A percentile compares a stretch with the other conserved stretches of the same genome.
These are phyloP conservation scores for Leccinum boreale DNA, from an alignment of 768 basidiomycete species.

Conservation along the genomic window DNA sequence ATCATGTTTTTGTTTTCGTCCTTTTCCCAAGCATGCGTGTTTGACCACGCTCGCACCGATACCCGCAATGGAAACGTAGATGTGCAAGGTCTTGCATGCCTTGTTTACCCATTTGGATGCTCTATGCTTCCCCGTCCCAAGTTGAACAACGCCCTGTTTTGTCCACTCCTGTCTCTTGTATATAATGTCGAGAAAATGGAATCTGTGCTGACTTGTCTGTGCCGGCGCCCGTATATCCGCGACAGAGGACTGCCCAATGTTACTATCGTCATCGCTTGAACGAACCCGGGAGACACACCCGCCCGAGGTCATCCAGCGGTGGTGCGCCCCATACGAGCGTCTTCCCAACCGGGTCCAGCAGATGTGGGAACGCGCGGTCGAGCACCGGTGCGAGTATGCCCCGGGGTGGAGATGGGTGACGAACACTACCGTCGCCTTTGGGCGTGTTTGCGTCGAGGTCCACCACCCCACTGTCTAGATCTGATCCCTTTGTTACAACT, in stretches of 20 bases:
- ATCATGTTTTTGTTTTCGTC: neutral
- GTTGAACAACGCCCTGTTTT: too few relatives aligned
- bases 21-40: neutral
- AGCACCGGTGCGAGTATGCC: conserved; percentile 47
- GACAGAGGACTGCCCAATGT: neutral
- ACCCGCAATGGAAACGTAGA: conserved; percentile 6
- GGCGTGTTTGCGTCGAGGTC: neutral
- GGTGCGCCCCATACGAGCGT: conserved; percentile 75
- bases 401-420: conserved; percentile 22
- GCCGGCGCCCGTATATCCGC: neutral
- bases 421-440: neutral
- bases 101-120: neutral
- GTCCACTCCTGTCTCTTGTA: neutral
- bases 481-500: neutral
- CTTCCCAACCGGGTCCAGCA: conserved; percentile 59
- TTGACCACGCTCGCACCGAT: neutral
- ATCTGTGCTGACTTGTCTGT: neutral
- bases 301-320: conserved; percentile 59
- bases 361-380: conserved; percentile 43
- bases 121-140: neutral
- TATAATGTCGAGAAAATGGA: neutral
- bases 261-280: conserved; percentile 1
- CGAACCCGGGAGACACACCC: conserved; percentile 24
- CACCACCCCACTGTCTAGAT: neutral
- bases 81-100: neutral